These are phyloP conservation scores for Vaccinium corymbosum DNA, from an alignment of 148 eudicot genomes.

Conservation along the genomic window DNA sequence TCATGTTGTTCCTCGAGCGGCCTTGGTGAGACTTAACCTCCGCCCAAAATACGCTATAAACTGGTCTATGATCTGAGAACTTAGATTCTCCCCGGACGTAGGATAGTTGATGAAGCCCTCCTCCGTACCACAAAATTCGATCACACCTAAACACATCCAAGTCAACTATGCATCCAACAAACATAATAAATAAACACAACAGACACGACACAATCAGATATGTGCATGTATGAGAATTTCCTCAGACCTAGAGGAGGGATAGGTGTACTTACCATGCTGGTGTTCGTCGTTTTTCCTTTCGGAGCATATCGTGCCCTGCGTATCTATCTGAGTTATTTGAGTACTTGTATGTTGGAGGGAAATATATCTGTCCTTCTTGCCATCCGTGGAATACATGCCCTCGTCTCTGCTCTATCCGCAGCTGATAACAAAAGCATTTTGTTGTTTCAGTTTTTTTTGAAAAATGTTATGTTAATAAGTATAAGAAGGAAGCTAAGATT, in stretches of 20 bases:
- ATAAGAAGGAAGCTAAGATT: background rate
- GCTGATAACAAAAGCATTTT: constrained; percentile 36
- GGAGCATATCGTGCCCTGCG: constrained; percentile 76
- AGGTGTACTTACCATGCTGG: constrained; percentile 84
- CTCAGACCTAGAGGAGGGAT: background rate
- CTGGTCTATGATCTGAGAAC: constrained; percentile 92
- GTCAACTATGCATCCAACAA: background rate
- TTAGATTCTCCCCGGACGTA: constrained; percentile 88
- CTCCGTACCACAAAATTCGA: constrained; percentile 78
- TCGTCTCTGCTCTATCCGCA: constrained; percentile 74
- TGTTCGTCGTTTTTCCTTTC: constrained; percentile 86
- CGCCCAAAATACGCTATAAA: constrained; percentile 79
- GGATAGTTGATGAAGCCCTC: constrained; percentile 78
- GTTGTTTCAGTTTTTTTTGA: background rate
- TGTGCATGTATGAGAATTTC: background rate
- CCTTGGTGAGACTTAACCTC: constrained; percentile 81
- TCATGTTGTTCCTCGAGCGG: constrained; percentile 59
- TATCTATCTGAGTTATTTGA: constrained; percentile 90
- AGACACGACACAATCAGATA: background rate
- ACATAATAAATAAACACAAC: background rate
- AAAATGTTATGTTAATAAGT: background rate
- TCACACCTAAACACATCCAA: constrained; percentile 63
- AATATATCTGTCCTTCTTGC: constrained; percentile 93
- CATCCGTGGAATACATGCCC: constrained; percentile 84
- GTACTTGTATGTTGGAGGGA: constrained; percentile 97